Evolutionary conservation across 129 eudicot species (phyloP).

Genomic region (Silybum marianum): DNA sequence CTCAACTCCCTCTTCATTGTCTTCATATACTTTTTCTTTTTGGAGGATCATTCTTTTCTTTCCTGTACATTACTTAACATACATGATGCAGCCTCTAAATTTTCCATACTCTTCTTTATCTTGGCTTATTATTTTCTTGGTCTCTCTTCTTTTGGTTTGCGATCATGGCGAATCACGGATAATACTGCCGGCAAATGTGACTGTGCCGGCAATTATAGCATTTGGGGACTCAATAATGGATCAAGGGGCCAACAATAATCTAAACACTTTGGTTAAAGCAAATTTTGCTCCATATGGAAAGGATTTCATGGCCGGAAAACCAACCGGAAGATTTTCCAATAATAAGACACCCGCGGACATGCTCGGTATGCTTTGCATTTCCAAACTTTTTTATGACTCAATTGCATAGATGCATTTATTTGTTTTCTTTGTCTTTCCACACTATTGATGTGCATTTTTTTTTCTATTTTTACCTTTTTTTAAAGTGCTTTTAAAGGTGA

Average conservation of each 20-base stretch:
- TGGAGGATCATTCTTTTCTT: background rate
- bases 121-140: background rate
- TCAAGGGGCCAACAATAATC: conserved; percentile 67
- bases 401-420: conserved; percentile 16
- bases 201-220: conserved; percentile 49
- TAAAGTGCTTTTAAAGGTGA: too few species aligned
- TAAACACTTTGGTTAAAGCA: conserved; percentile 40
- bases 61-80: background rate
- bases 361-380: conserved; percentile 36
- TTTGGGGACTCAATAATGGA: conserved; percentile 81
- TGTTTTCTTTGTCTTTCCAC: background rate
- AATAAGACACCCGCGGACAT: conserved; percentile 36
- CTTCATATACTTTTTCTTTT: background rate
- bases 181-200: conserved; percentile 34
- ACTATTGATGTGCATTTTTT: too few species aligned
- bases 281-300: conserved; percentile 65
- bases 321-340: conserved; percentile 63
- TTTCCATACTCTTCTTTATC: background rate
- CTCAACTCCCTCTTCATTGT: conserved; percentile 18
- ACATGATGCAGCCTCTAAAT: background rate
- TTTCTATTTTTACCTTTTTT: too few species aligned
- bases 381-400: background rate
- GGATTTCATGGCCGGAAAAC: conserved; percentile 46
- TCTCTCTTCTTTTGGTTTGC: conserved; percentile 18
- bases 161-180: conserved; percentile 16